Base-by-base conservation (phyloP, 305 asterid genomes). In the Andrographis paniculata region DNA sequence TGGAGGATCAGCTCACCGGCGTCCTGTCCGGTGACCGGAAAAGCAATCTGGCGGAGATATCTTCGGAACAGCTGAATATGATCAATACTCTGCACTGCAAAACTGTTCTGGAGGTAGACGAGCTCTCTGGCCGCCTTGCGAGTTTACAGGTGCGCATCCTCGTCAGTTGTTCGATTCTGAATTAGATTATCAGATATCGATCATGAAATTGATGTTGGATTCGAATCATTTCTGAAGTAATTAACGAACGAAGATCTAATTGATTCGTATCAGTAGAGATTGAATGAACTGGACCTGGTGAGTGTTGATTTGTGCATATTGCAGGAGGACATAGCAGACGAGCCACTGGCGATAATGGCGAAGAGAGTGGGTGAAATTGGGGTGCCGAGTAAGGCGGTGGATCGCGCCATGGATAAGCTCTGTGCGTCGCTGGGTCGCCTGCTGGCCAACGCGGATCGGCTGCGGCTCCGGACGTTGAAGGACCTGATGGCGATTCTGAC, bases 271-370 rank as follows among this genome's bases (percentile, higher is more conserved):
- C n/a, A n/a, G n/a, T n/a, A n/a, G n/a, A n/a, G n/a, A n/a, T n/a
- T n/a, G n/a, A n/a, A n/a, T n/a, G n/a, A n/a, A n/a, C n/a, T n/a
- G n/a, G n/a, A n/a, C n/a, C n/a, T n/a, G n/a, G n/a, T n/a, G n/a
- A n/a, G n/a, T n/a, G n/a, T n/a, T n/a, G n/a, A n/a, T n/a, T n/a
- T n/a, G n/a, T n/a, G n/a, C n/a, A n/a, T n/a, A n/a, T 2, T 41
- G 52, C 60, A 66, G 71, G 74, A 71, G 59, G 68, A 64, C 7
- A 56, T 71, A 33, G 71, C 66, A 1, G 64, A 67, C 6, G 33
- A 56, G 24, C 63, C 73, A 9, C 42, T 66, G 20, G 70, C 61
- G 14, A 40, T 16, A 59, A 19, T 59, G 19, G 65, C 61, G 0
- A 53, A 54, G 19, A 40, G 40, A 6, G 48, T 45, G 0, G 24